Percentiles rank a stretch among this genome's conserved stretches.
These are phyloP conservation scores for Rutstroemia sp. DNA, from an alignment of 2,329 filamentous ascomycete species.

Conservation along the genomic window DNA sequence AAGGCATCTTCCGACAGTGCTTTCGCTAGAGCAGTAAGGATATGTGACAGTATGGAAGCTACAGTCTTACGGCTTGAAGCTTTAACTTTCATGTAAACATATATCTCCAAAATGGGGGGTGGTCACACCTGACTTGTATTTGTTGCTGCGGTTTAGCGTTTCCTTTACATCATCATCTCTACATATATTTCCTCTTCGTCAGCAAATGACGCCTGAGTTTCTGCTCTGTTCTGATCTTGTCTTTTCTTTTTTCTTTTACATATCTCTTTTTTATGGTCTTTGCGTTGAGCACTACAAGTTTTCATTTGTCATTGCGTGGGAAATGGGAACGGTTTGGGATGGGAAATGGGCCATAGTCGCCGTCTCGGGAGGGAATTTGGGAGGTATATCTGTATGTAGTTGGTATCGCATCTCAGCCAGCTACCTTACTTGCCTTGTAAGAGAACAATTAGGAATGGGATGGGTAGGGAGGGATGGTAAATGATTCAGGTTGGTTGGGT, in stretches of 20 bases:
- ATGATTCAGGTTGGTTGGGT: no score
- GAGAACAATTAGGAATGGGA: no score
- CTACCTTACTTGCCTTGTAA: no score
- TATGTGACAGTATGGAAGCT: constrained; percentile 23
- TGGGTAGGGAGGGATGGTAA: no score
- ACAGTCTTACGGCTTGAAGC: constrained; percentile 21
- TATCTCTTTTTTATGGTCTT: neutral
- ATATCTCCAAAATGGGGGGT: neutral
- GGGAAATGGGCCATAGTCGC: no score
- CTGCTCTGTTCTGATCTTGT: neutral
- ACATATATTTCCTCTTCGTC: neutral
- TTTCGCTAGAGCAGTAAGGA: constrained; percentile 18
- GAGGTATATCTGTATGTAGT: no score
- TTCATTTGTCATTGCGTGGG: no score
- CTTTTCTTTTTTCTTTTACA: neutral
- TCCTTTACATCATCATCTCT: neutral
- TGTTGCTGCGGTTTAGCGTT: constrained; percentile 21
- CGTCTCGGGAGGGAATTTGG: no score
- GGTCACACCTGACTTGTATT: constrained; percentile 7
- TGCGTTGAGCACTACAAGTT: no score
- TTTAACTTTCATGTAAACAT: constrained; percentile 18
- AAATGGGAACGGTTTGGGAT: no score
- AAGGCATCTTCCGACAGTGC: constrained; percentile 28
- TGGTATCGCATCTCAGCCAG: no score
- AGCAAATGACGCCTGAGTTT: no score